phyloP scores from a whole-genome alignment of 1,139 yeast species.

The Pichia norvegensis region DNA sequence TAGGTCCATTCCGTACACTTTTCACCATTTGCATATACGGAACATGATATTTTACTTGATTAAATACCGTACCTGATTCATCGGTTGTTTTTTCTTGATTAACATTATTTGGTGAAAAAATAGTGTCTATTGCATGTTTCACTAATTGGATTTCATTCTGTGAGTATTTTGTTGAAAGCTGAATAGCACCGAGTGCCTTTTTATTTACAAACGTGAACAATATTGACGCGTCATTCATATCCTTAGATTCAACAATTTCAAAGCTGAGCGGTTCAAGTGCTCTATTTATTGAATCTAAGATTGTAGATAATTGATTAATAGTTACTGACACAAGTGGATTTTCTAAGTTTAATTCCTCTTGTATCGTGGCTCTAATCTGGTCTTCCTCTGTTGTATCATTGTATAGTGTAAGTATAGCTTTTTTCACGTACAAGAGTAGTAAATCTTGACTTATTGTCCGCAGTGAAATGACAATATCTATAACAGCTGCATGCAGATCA shows the following conservation, averaged over 20 bases:
- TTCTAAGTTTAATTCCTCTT: neutral
- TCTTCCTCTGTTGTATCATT: conserved; percentile 4
- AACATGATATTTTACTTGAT: conserved; percentile 10
- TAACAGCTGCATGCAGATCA: conserved; percentile 33
- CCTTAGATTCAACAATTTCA: conserved; percentile 34
- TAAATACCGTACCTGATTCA: neutral
- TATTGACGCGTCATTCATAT: conserved; percentile 30
- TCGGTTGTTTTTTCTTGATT: neutral
- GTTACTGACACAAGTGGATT: conserved; percentile 8
- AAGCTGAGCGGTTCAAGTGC: conserved; percentile 37
- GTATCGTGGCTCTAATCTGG: neutral
- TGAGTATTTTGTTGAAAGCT: conserved; percentile 36
- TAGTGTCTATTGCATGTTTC: conserved; percentile 40
- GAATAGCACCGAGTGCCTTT: conserved; percentile 35
- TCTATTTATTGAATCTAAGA: conserved; percentile 19
- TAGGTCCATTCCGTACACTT: conserved; percentile 8
- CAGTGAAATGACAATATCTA: conserved; percentile 39
- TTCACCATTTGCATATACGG: conserved; percentile 13
- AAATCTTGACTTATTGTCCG: conserved; percentile 23
- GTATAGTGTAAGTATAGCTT: conserved; percentile 10
- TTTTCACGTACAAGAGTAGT: conserved; percentile 17
- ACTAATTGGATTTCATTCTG: conserved; percentile 43
- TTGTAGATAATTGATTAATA: neutral
- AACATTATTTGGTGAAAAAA: conserved; percentile 23
- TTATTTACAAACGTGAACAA: conserved; percentile 40